phyloP scores from a whole-genome alignment of 1,139 yeast species.

The Geotrichum reessii region DNA sequence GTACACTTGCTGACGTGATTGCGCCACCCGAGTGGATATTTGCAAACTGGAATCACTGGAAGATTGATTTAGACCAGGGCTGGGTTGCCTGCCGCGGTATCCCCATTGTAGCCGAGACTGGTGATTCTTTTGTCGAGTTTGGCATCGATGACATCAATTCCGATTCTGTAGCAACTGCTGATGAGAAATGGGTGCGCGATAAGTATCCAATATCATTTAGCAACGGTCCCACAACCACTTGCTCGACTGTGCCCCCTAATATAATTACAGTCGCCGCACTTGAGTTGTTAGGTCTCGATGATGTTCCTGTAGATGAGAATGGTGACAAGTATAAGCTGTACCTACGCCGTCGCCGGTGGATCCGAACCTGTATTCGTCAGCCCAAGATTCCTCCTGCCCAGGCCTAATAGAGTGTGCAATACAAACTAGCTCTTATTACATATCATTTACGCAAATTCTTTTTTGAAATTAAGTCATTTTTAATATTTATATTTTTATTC shows the following conservation, averaged over 20 bases:
- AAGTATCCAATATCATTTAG: conserved; percentile 7
- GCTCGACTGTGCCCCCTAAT: neutral
- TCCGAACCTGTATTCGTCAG: conserved; percentile 25
- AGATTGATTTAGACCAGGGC: conserved; percentile 27
- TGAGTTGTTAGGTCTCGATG: neutral
- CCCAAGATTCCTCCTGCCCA: neutral
- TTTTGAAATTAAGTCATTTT: neutral
- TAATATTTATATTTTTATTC: neutral
- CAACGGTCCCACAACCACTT: neutral
- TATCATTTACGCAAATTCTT: neutral
- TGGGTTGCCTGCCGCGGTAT: conserved; percentile 27
- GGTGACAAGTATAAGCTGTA: neutral
- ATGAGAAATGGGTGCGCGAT: conserved; percentile 35
- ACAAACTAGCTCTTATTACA: neutral
- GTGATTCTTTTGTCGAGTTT: neutral
- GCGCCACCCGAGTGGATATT: conserved; percentile 32
- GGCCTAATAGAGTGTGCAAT: neutral
- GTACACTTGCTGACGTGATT: conserved; percentile 22
- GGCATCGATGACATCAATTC: conserved; percentile 6
- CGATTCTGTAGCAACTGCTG: conserved; percentile 22
- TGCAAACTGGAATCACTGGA: conserved; percentile 26
- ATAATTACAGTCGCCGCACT: neutral
- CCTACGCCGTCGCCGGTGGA: conserved; percentile 29
- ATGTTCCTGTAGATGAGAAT: neutral
- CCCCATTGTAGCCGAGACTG: conserved; percentile 13